Evolutionary conservation across 1,284 basidiomycete genomes (phyloP).

Genomic region (Sporisorium graminicola): DNA sequence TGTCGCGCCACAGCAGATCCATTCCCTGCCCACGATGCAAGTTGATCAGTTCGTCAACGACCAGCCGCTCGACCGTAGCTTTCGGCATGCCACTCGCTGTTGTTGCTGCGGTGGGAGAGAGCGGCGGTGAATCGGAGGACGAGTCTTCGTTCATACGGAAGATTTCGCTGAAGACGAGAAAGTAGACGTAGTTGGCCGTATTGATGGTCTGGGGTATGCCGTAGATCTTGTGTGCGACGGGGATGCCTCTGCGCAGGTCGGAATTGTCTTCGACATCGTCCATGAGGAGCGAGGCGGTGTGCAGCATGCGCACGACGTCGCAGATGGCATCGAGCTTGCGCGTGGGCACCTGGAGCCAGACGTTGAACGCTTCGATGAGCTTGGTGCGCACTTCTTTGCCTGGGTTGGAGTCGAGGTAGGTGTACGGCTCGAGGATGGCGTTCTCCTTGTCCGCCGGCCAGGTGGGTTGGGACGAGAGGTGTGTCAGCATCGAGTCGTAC

Average conservation of each 20-base stretch:
- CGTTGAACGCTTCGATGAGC: conserved; percentile 93
- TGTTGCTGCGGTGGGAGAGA: conserved; percentile 36
- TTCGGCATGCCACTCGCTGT: background rate
- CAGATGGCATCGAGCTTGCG: conserved; percentile 81
- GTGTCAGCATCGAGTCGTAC: conserved; percentile 66
- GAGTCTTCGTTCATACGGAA: conserved; percentile 81
- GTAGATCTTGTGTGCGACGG: conserved; percentile 93
- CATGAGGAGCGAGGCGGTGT: conserved; percentile 91
- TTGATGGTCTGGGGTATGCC: conserved; percentile 98
- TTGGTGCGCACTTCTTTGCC: conserved; percentile 93
- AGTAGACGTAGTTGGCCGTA: conserved; percentile 96
- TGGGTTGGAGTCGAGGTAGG: conserved; percentile 84
- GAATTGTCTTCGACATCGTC: conserved; percentile 99
- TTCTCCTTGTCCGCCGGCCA: conserved; percentile 71
- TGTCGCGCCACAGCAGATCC: conserved; percentile 94
- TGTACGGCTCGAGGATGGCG: conserved; percentile 81
- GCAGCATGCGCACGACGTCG: conserved; percentile 89
- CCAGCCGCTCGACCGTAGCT: conserved; percentile 47
- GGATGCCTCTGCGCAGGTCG: conserved; percentile 86
- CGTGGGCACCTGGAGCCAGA: conserved; percentile 86
- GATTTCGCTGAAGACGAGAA: conserved; percentile 72
- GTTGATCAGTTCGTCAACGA: conserved; percentile 79
- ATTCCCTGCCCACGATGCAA: conserved; percentile 95
- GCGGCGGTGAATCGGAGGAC: conserved; percentile 10
- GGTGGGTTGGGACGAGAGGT: conserved; percentile 57